A percentile compares a stretch with the other conserved stretches of the same genome.
These are phyloP conservation scores for Grosmannia penicillata DNA, from an alignment of 2,329 filamentous ascomycete genomes.

Conservation along the genomic window DNA sequence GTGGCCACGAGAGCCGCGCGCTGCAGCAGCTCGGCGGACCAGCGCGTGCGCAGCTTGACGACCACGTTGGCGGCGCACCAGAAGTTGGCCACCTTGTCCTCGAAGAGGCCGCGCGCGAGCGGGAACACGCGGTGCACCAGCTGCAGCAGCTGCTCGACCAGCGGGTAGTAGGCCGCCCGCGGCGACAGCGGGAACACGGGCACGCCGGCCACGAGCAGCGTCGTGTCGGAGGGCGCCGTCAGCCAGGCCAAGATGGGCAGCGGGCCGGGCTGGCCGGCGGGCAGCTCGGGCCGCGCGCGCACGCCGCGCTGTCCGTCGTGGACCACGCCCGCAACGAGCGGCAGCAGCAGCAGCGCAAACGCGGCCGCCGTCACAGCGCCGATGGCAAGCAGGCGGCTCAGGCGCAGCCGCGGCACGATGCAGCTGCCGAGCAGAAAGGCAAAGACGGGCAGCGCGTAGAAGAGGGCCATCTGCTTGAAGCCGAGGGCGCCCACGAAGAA, in stretches of 20 bases:
- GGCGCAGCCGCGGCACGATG: constrained; percentile 56
- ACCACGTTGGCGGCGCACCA: constrained; percentile 90
- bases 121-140: constrained; percentile 88
- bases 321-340: constrained; percentile 56
- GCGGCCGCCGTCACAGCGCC: constrained; percentile 56
- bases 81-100: constrained; percentile 97
- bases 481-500: constrained; percentile 91
- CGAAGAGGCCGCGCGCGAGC: constrained; percentile 88
- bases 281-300: constrained; percentile 37
- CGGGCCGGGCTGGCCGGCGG: constrained; percentile 40
- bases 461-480: constrained; percentile 98
- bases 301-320: constrained; percentile 55
- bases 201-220: too few relatives aligned
- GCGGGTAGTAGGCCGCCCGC: constrained; percentile 61
- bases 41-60: constrained; percentile 62
- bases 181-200: too few relatives aligned
- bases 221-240: background rate
- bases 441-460: constrained; percentile 89
- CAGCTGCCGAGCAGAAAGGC: constrained; percentile 81
- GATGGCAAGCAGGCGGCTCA: constrained; percentile 58
- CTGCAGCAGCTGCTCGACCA: constrained; percentile 67
- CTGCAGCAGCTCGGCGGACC: constrained; percentile 58
- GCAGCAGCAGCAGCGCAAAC: constrained; percentile 62
- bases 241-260: background rate
- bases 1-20: constrained; percentile 62